Evolutionary conservation across 768 basidiomycete genomes (phyloP), one percentile per base, ranked within the genome.

Genomic region (Tulasnella sp.): DNA sequence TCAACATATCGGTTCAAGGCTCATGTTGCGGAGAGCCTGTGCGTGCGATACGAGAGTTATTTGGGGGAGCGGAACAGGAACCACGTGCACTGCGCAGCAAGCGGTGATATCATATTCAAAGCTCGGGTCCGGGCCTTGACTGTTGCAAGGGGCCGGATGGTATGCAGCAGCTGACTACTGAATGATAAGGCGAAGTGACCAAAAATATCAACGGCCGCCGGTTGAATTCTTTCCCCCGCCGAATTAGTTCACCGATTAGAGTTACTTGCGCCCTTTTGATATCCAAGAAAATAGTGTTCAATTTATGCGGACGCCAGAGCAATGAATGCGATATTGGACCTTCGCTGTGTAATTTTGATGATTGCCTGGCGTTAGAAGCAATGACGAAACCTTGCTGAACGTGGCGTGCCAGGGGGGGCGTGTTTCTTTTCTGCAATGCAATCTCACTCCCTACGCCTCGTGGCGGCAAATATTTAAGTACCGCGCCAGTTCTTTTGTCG

Each of bases 1-100:
- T 93, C 92, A 17, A 97, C 94, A 17, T 82, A 85, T 11, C 75
- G 77, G 31, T 92, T 97, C 82, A 90, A 91, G 79, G 81, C 85
- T 68, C 87, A 88, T 29, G 83, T 97, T 70, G 81, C 84, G 22
- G 85, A 86, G 72, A 89, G 91, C 19, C 81, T 98, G n/a, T n/a
- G 78, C 81, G 85, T 74, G 90, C 94, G 78, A 93, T 97, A 90
- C 85, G 87, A 79, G 78, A 80, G 6, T 82, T 91, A 25, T 91
- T 89, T 77, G 83, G 85, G 77, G 79, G 79, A 31, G 81, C 75
- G 25, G 80, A 37, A 15, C 14, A 36, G n/a, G 17, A 17, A 42
- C n/a, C 74, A n/a, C n/a, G n/a, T n/a, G n/a, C n/a, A n/a, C n/a
- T n/a, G 14, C 45, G 19, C 45, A 22, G 45, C 45, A 49, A 49